Conservation (phyloP, 768 basidiomycete species). For the Neoboletus magnificus region DNA sequence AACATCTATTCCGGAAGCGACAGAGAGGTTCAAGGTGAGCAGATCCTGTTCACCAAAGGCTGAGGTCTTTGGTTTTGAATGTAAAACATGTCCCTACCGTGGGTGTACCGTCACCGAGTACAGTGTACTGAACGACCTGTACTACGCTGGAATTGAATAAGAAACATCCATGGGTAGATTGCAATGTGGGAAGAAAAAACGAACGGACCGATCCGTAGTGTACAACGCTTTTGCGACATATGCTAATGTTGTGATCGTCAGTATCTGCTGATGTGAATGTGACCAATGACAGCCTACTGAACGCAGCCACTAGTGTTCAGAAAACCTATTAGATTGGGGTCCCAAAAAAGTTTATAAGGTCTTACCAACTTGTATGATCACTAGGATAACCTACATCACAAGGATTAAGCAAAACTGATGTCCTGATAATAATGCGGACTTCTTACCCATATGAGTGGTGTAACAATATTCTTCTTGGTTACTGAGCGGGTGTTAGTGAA, state of each 20-base stretch:
- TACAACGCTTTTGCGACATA: background rate
- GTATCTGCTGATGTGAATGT: background rate
- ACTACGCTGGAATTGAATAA: background rate
- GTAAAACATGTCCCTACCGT: background rate
- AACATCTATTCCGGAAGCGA: constrained; percentile 6
- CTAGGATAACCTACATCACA: background rate
- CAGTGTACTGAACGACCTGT: background rate
- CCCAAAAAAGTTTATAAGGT: no score
- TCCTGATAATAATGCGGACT: background rate
- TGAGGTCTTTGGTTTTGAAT: background rate
- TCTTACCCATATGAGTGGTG: constrained; percentile 11
- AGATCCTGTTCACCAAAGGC: background rate
- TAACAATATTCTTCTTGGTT: constrained; percentile 1
- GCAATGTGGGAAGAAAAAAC: background rate
- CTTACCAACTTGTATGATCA: constrained; percentile 11
- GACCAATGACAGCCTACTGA: background rate
- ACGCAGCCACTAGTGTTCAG: background rate
- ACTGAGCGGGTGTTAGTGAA: constrained; percentile 2
- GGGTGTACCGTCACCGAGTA: background rate
- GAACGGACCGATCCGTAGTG: background rate
- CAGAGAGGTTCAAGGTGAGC: background rate
- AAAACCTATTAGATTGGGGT: background rate
- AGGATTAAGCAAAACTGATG: background rate
- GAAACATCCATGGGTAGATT: background rate
- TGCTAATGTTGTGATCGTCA: background rate